Evolutionary conservation across 2,329 filamentous ascomycete genomes (phyloP).

Genomic region (Penicillium sp.): DNA sequence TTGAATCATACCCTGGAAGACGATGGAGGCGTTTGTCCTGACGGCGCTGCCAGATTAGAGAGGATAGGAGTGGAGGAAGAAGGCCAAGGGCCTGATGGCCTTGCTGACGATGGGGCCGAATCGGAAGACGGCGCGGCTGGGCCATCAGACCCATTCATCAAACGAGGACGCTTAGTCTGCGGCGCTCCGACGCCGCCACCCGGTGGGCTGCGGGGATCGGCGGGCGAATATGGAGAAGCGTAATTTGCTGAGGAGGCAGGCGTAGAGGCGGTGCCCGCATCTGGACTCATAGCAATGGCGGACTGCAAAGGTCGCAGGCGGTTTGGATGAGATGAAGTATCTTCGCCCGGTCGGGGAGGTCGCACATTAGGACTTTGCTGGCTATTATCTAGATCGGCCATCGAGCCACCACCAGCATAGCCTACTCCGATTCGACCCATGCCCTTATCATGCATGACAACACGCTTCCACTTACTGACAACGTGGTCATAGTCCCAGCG

Average conservation of each 20-base stretch:
- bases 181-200: constrained; percentile 18
- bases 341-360: constrained; percentile 23
- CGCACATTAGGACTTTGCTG: constrained; percentile 17
- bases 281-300: constrained; percentile 26
- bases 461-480: constrained; percentile 50
- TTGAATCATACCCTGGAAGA: constrained; percentile 4
- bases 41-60: constrained; percentile 26
- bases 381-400: constrained; percentile 12
- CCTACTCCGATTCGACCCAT: constrained; percentile 42
- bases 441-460: constrained; percentile 46
- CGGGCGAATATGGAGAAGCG: constrained; percentile 31
- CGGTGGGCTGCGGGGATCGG: constrained; percentile 25
- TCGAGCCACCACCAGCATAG: constrained; percentile 17
- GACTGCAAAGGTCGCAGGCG: constrained; percentile 24
- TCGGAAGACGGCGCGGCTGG: constrained; percentile 10
- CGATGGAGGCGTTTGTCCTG: constrained; percentile 25
- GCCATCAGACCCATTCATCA: constrained; percentile 35
- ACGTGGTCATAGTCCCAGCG: constrained; percentile 51
- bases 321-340: constrained; percentile 23
- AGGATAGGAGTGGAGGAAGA: constrained; percentile 19
- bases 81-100: constrained; percentile 17
- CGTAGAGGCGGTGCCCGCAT: constrained; percentile 24
- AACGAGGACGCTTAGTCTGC: constrained; percentile 36
- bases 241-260: constrained; percentile 31
- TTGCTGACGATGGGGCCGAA: constrained; percentile 3